These are phyloP conservation scores for Leccinum angustisporum DNA, from an alignment of 1,284 basidiomycete species.

Conservation along the genomic window DNA sequence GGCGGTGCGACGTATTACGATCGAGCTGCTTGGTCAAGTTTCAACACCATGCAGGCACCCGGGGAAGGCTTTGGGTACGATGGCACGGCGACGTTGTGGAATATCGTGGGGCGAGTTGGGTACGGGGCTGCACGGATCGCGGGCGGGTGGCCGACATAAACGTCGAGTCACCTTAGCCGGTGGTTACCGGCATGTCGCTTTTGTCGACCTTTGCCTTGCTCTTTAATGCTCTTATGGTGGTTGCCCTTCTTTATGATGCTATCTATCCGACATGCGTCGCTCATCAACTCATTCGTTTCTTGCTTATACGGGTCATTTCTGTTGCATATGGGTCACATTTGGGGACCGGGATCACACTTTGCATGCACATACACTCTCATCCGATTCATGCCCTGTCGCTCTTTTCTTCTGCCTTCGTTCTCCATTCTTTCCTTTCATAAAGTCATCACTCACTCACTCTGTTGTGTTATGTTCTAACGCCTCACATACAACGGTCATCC, in stretches of 20 bases:
- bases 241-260: slow-evolving; percentile 15
- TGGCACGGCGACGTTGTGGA: slow-evolving; percentile 55
- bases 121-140: slow-evolving; percentile 71
- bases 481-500: background rate
- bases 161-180: slow-evolving; percentile 4
- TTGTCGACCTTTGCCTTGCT: background rate
- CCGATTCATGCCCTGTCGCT: slow-evolving; percentile 10
- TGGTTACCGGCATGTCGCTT: background rate
- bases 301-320: background rate
- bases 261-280: slow-evolving; percentile 10
- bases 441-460: background rate
- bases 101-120: slow-evolving; percentile 59
- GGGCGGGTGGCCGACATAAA: slow-evolving; percentile 62
- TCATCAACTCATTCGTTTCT: slow-evolving; percentile 13
- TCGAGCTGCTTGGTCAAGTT: slow-evolving; percentile 73
- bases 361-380: slow-evolving; percentile 1
- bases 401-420: background rate
- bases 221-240: slow-evolving; percentile 16
- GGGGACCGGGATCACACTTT: slow-evolving; percentile 8
- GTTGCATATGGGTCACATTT: slow-evolving; percentile 8
- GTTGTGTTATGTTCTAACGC: slow-evolving; percentile 11
- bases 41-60: slow-evolving; percentile 65
- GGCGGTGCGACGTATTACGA: slow-evolving; percentile 75
- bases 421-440: background rate
- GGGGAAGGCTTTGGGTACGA: slow-evolving; percentile 63